A percentile compares a stretch with the other conserved stretches of the same genome.
phyloP scores from a whole-genome alignment of 257 asterid genomes.

The Lycium ferocissimum region DNA sequence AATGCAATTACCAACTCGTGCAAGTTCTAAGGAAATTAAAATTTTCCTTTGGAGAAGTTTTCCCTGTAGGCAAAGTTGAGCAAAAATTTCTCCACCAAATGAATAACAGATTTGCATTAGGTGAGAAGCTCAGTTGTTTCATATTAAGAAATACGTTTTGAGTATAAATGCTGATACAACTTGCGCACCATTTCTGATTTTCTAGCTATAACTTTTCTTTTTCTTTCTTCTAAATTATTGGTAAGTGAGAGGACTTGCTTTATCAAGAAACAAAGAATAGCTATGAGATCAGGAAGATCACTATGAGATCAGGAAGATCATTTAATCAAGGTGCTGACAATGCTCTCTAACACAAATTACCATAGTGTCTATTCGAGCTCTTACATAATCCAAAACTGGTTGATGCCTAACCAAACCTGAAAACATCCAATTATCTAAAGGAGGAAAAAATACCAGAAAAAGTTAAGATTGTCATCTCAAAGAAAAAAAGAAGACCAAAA shows the following conservation, averaged over 20 bases:
- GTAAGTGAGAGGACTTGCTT: not conserved
- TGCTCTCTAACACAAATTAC: not conserved
- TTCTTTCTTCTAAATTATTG: not conserved
- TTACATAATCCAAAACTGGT: not conserved
- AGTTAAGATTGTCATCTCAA: slow-evolving; percentile 17
- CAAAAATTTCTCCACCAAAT: too few relatives aligned
- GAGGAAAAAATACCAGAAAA: slow-evolving; percentile 25
- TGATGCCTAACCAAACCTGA: slow-evolving; percentile 38
- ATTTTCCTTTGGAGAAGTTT: too few relatives aligned
- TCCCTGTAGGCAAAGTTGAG: too few relatives aligned
- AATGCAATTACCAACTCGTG: too few relatives aligned
- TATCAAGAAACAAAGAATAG: not conserved
- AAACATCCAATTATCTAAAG: slow-evolving; percentile 3
- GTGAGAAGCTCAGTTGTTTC: not conserved
- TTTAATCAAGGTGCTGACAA: not conserved
- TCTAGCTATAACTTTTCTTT: not conserved
- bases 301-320: not conserved
- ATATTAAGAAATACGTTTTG: not conserved
- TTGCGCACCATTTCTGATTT: not conserved
- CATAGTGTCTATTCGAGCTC: not conserved
- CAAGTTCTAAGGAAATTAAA: too few relatives aligned
- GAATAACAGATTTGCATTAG: too few relatives aligned
- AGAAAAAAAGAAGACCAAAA: slow-evolving; percentile 36
- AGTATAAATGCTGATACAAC: slow-evolving; percentile 3
- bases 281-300: not conserved